phyloP scores from a whole-genome alignment of 2,329 filamentous ascomycete species.

The Colletotrichum sp. region DNA sequence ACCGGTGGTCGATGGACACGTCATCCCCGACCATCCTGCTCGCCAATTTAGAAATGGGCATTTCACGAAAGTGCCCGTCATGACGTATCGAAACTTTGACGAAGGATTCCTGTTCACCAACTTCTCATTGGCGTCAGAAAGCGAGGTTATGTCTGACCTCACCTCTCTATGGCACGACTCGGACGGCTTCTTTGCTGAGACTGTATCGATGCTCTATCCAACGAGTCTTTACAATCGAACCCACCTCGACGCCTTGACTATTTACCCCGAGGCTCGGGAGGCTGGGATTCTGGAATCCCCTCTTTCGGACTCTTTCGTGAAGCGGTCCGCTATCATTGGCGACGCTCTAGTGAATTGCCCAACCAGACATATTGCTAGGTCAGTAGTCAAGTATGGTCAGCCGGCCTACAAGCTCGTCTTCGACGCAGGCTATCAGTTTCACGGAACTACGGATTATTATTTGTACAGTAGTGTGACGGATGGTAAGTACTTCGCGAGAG shows the following conservation, averaged over 20 bases:
- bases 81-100: background rate
- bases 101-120: background rate
- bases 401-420: background rate
- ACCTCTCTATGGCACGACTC: background rate
- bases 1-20: background rate
- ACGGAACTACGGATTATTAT: background rate
- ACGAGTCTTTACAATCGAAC: background rate
- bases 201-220: background rate
- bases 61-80: background rate
- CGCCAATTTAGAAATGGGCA: background rate
- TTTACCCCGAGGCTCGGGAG: background rate
- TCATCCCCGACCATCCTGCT: background rate
- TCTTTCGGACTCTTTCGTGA: background rate
- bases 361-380: background rate
- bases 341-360: background rate
- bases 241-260: background rate
- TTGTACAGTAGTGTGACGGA: background rate
- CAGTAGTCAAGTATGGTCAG: background rate
- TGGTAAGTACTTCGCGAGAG: background rate
- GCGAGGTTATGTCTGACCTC: background rate
- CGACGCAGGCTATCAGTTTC: background rate
- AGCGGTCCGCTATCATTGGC: background rate
- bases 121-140: background rate
- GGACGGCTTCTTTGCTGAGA: background rate
- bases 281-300: background rate